Percentiles rank a stretch among this genome's conserved stretches.
phyloP scores from a whole-genome alignment of 2,329 filamentous ascomycete species.

The Trichophyton verrucosum region DNA sequence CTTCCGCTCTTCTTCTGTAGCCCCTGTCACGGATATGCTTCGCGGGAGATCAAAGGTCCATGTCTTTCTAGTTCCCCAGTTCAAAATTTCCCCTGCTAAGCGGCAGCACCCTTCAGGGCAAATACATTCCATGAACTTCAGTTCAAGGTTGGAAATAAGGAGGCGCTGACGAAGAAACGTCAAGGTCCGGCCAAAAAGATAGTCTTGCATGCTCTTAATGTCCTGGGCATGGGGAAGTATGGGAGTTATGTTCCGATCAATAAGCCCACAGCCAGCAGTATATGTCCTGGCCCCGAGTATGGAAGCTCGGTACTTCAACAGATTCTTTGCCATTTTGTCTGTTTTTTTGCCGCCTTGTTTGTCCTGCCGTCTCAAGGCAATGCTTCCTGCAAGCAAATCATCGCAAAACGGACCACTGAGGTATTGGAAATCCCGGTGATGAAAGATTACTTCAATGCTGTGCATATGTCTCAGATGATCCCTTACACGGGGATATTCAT shows the following conservation, averaged over 20 bases:
- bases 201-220: constrained; percentile 14
- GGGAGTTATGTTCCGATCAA: not conserved
- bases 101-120: constrained; percentile 16
- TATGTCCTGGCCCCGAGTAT: constrained; percentile 3
- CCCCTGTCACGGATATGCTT: constrained; percentile 13
- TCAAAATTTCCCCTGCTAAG: constrained; percentile 12
- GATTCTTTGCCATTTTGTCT: not conserved
- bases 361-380: not conserved
- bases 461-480: constrained; percentile 13
- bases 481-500: constrained; percentile 9
- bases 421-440: constrained; percentile 15
- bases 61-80: constrained; percentile 12
- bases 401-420: constrained; percentile 10
- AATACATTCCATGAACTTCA: constrained; percentile 14
- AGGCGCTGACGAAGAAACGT: constrained; percentile 17
- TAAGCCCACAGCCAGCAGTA: not conserved
- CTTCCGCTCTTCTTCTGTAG: constrained; percentile 10
- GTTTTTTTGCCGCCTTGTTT: not conserved
- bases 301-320: not conserved
- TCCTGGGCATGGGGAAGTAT: constrained; percentile 9
- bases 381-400: not conserved
- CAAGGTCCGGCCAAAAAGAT: constrained; percentile 17
- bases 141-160: constrained; percentile 11
- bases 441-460: constrained; percentile 15
- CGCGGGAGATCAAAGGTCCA: constrained; percentile 14